Evolutionary conservation across 495 filamentous ascomycete species (phyloP).

Genomic region (Antarctomyces pellizariae): DNA sequence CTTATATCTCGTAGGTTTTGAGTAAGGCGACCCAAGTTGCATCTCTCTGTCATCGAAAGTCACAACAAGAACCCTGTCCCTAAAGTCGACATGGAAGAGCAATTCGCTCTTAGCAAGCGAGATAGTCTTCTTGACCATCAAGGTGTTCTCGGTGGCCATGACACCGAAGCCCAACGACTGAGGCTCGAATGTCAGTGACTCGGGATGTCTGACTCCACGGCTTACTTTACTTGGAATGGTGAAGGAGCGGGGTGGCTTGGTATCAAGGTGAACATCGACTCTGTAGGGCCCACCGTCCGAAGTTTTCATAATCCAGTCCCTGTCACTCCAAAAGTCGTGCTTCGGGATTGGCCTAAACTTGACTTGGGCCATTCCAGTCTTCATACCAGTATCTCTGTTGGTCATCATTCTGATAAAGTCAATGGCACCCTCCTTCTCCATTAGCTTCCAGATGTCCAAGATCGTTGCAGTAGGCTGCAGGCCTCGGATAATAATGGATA

Average conservation of each 20-base stretch:
- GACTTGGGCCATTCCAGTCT: constrained; percentile 12
- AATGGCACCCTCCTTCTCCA: constrained; percentile 12
- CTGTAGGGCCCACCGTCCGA: background rate
- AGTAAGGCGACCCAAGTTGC: constrained; percentile 9
- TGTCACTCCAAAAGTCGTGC: constrained; percentile 12
- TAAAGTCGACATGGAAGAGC: constrained; percentile 21
- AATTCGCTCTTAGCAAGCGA: constrained; percentile 1
- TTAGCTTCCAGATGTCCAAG: constrained; percentile 10
- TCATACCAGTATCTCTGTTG: constrained; percentile 6
- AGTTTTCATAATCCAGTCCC: background rate
- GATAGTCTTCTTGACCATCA: constrained; percentile 26
- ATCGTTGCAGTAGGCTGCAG: constrained; percentile 6
- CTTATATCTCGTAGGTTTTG: too few species aligned
- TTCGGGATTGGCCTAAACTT: constrained; percentile 12
- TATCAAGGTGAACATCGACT: constrained; percentile 1
- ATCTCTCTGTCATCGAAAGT: constrained; percentile 12
- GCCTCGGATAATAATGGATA: constrained; percentile 5
- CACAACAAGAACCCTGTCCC: constrained; percentile 18
- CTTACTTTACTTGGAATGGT: constrained; percentile 7
- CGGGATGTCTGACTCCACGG: constrained; percentile 4
- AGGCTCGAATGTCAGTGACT: constrained; percentile 12
- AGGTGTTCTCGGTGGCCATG: constrained; percentile 17
- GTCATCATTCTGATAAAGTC: constrained; percentile 14
- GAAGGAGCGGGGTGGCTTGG: constrained; percentile 1
- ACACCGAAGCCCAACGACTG: constrained; percentile 27